Evolutionary conservation across 1,139 yeast species (phyloP), one percentile per base, ranked within the genome.

Genomic region (Blastobotrys malaysiensis): DNA sequence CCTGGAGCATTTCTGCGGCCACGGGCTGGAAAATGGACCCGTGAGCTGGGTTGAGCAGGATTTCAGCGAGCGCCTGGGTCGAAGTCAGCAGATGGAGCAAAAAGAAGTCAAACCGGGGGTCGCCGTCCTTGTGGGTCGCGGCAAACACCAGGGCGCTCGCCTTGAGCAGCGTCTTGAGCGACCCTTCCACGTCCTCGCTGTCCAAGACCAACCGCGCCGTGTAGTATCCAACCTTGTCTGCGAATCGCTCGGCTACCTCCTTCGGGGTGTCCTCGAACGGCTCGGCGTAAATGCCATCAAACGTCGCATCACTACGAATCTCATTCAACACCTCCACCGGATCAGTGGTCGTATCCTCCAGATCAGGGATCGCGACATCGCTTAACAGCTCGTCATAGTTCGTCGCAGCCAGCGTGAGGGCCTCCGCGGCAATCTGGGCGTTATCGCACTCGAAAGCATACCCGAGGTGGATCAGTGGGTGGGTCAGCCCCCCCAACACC

Each of bases 401-500:
- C 3, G 39, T 50, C 2, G 63, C 57, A 5, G 57, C 45, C 52
- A 63, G 43, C 0, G 63, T 58, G 48, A 65, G 54, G 5, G 71
- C 70, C 51, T 69, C 73, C 6, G 63, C 55, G 0, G 69, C 73
- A 7, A 69, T 48, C 24, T 62, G 62, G 26, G 67, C 59, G 46
- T 62, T 63, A 49, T 69, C 65, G 6, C 63, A 45, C 48, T 69
- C 72, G 31, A 60, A 55, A 1, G 72, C 72, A 51, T 67, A 69
- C 16, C 69, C 71, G 39, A 68, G 54, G 46, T 68, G 72, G 47
- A 69, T 69, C 51, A 69, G 46, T 1, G 71, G 69, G 53, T 68
- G 71, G 1, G 61, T 52, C 47, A 63, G 47, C 1, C 70, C 70
- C 5, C 64, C 63, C 18, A 57, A 49, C n/a, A 66, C 46, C 1